Percentiles rank a stretch among this genome's conserved stretches.
Evolutionary conservation across 2,329 filamentous ascomycete species (phyloP).

Genomic region (Sphaerulina musiva): DNA sequence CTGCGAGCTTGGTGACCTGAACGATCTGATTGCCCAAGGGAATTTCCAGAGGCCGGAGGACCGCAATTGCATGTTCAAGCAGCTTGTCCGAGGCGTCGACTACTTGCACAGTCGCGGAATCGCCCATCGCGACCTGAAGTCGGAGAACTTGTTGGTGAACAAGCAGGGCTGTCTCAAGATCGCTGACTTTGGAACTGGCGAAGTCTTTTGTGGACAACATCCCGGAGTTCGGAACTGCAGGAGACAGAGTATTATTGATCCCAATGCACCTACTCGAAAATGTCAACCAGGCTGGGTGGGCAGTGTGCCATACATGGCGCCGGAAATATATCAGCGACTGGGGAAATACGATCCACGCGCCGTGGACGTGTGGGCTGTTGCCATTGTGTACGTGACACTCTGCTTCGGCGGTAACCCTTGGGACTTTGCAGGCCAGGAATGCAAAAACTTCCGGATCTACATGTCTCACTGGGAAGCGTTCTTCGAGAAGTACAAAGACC

Average conservation of each 20-base stretch:
- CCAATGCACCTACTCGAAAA: conserved; percentile 63
- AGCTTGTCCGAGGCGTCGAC: conserved; percentile 71
- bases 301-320: conserved; percentile 78
- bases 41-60: conserved; percentile 60
- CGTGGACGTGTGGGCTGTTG: conserved; percentile 80
- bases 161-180: conserved; percentile 80
- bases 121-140: conserved; percentile 84
- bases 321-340: conserved; percentile 69
- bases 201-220: conserved; percentile 76
- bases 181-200: conserved; percentile 83
- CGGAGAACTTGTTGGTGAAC: conserved; percentile 76
- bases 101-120: conserved; percentile 80
- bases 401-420: conserved; percentile 67
- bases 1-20: conserved; percentile 75
- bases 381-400: conserved; percentile 74
- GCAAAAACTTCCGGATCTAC: conserved; percentile 58
- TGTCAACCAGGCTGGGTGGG: conserved; percentile 78
- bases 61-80: conserved; percentile 80
- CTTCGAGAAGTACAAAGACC: conserved; percentile 51
- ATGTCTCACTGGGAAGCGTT: conserved; percentile 63
- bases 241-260: conserved; percentile 58
- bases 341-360: conserved; percentile 65
- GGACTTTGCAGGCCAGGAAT: conserved; percentile 55
- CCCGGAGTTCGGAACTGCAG: conserved; percentile 57
- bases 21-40: conserved; percentile 61